Evolutionary conservation across 495 filamentous ascomycete species (phyloP), one percentile per base, ranked within the genome.

Genomic region (Letharia lupina): DNA sequence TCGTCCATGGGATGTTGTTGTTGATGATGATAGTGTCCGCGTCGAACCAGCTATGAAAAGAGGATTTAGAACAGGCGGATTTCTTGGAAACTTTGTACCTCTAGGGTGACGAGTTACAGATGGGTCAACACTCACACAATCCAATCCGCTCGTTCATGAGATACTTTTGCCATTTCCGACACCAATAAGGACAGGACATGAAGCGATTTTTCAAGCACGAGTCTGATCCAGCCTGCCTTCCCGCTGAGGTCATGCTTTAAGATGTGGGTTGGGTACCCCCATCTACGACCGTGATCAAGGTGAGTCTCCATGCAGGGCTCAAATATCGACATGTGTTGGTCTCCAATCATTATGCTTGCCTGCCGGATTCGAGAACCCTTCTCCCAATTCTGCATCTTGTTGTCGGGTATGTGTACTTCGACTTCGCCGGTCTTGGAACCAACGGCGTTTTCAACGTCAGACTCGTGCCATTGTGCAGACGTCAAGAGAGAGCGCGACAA

Each of bases 1-100:
- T 69, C 54, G 81, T 77, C 42, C 82, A 75, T 2, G 81, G 79
- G 20, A 83, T 76, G 48, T 80, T 72, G 0, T 77, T 77, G 68
- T 85, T 84, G 4, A 66, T 15, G 42, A 59, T 33, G 16, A 66
- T 52, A 40, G 64, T 47, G 40, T 61, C 82, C 50, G 72, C 73
- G 64, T 85, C 82, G 35, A 79, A 74, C 81, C 82, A 85, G 64
- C 78, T 79, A 47, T 45, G 60, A 28, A 13, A 28, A 33, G 23
- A 31, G 9, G 4, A 1, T 2, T 31, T 3, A 45, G 15, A 45
- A 45, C 42, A 45, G 15, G 42, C 16, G 6, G 42, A 45, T 7
- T 18, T 4, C 42, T 7, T 45, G 16, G 42, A 15, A 18, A 45
- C 16, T 16, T 18, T 45, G 42, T 18, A 18, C 42, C 3, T 45